phyloP scores from a whole-genome alignment of 495 filamentous ascomycete genomes.

The Neurospora terricola region DNA sequence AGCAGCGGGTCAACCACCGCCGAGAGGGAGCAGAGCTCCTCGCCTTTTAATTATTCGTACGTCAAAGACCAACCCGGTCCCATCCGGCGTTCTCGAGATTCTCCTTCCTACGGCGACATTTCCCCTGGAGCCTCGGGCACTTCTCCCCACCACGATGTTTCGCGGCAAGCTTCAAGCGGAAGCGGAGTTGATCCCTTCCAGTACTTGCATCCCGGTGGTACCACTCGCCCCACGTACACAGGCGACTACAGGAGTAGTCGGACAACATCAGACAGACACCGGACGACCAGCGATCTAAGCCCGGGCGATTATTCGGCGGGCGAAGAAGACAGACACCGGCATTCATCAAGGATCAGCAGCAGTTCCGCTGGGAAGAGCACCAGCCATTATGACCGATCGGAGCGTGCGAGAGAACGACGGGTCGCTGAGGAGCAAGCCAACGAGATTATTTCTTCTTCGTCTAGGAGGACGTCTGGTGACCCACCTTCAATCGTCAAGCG shows the following conservation, averaged over 20 bases:
- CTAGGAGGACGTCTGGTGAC: not conserved
- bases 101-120: not conserved
- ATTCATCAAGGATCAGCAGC: not conserved
- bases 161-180: not conserved
- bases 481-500: not conserved
- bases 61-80: conserved; percentile 8
- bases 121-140: not conserved
- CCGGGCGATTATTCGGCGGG: not conserved
- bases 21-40: conserved; percentile 22
- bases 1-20: conserved; percentile 9
- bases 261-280: not conserved
- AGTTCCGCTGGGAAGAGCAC: not conserved
- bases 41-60: conserved; percentile 36
- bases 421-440: not conserved
- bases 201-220: not conserved
- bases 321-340: not conserved
- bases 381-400: not conserved
- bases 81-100: not conserved
- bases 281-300: not conserved
- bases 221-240: not conserved
- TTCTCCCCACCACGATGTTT: not conserved
- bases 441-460: not conserved
- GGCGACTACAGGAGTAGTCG: not conserved
- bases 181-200: not conserved
- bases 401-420: not conserved